Conservation (phyloP, 2,329 filamentous ascomycete species). For the Nothophoma quercina region DNA sequence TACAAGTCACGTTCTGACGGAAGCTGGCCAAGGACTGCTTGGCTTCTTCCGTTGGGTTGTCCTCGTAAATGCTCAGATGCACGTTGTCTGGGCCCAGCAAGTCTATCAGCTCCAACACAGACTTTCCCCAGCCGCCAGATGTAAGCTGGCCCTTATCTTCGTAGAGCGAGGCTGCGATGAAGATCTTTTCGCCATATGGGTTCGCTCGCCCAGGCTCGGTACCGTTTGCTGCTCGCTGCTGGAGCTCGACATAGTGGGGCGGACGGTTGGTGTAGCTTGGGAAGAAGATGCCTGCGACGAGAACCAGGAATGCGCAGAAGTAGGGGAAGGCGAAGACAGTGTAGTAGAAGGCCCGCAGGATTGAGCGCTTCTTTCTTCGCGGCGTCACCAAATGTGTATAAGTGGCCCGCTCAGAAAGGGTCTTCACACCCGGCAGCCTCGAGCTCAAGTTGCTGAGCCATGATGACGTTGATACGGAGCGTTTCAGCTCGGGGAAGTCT, state of each 20-base stretch:
- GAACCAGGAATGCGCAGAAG: constrained; percentile 45
- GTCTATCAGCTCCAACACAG: constrained; percentile 68
- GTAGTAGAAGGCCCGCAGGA: constrained; percentile 44
- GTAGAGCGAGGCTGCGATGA: constrained; percentile 75
- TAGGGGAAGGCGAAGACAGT: constrained; percentile 43
- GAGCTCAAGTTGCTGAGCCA: constrained; percentile 35
- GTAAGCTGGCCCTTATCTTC: constrained; percentile 68
- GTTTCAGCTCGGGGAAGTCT: constrained; percentile 23
- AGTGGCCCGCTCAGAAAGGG: constrained; percentile 37
- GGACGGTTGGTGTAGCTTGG: constrained; percentile 66
- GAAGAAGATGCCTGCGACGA: constrained; percentile 58
- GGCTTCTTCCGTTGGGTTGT: constrained; percentile 68
- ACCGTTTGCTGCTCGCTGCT: constrained; percentile 40
- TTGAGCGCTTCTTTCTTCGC: constrained; percentile 41
- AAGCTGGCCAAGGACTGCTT: constrained; percentile 63
- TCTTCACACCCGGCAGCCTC: constrained; percentile 33
- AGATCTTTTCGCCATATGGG: constrained; percentile 69
- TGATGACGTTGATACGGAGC: constrained; percentile 24
- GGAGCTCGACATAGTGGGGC: constrained; percentile 58
- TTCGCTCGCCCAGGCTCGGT: constrained; percentile 56
- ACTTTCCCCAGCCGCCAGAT: constrained; percentile 69
- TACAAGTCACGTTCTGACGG: constrained; percentile 58
- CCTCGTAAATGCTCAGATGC: constrained; percentile 77
- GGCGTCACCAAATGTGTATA: constrained; percentile 46
- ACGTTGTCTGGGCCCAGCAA: constrained; percentile 72